phyloP scores from a whole-genome alignment of 306 rosid species.

The Gleditsia sinensis region DNA sequence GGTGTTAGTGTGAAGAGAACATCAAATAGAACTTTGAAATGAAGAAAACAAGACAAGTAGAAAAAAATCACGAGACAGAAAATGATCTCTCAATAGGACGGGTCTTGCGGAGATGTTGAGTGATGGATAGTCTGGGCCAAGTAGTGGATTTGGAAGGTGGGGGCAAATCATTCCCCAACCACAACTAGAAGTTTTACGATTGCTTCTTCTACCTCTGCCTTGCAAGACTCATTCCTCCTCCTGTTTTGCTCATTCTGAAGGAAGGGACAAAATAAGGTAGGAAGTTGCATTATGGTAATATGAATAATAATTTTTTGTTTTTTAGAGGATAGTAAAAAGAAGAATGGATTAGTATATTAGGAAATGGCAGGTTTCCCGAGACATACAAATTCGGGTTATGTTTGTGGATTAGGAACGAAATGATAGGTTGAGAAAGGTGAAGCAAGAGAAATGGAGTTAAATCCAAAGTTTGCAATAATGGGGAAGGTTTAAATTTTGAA shows the following conservation, averaged over 20 bases:
- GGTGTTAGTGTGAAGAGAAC: slow-evolving; percentile 24
- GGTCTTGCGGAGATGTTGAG: slow-evolving; percentile 44
- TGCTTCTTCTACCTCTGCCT: neutral
- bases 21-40: slow-evolving; percentile 50
- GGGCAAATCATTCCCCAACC: slow-evolving; percentile 72
- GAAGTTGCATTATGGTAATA: neutral
- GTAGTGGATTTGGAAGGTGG: slow-evolving; percentile 53
- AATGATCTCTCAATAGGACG: slow-evolving; percentile 47
- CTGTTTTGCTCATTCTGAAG: neutral
- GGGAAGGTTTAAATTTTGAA: too few relatives aligned
- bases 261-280: slow-evolving; percentile 3
- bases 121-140: slow-evolving; percentile 13
- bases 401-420: neutral
- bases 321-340: neutral
- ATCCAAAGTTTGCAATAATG: neutral
- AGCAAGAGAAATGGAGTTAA: neutral
- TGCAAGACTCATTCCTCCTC: slow-evolving; percentile 4
- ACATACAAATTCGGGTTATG: neutral
- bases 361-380: neutral
- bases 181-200: slow-evolving; percentile 38
- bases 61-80: slow-evolving; percentile 50
- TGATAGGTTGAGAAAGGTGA: neutral
- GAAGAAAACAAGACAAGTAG: slow-evolving; percentile 52
- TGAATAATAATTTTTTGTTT: neutral
- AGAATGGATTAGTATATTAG: neutral